These are phyloP conservation scores for Lasiodiplodia sp. DNA, from an alignment of 2,329 filamentous ascomycete genomes.

Conservation along the genomic window DNA sequence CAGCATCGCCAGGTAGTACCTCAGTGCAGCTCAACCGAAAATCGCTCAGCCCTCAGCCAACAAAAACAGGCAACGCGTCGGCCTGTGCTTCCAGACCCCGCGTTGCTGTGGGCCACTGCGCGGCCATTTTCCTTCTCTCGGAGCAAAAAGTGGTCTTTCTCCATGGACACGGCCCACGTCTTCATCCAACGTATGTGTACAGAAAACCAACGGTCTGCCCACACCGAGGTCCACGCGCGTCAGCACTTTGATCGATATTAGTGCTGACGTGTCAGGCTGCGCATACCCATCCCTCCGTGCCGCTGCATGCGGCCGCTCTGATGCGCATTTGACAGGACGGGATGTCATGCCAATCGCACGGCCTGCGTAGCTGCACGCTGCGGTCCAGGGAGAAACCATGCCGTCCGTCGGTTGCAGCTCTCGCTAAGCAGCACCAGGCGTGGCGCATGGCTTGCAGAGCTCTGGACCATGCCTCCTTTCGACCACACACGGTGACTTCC, in stretches of 20 bases:
- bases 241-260: conserved; percentile 6
- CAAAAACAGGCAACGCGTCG: no score
- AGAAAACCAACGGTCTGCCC: not conserved
- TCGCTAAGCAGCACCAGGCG: not conserved
- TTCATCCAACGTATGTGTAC: not conserved
- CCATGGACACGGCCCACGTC: not conserved
- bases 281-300: not conserved
- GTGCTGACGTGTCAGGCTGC: conserved; percentile 6
- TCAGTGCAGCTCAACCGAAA: not conserved
- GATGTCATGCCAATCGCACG: no score
- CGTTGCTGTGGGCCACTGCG: not conserved
- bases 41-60: not conserved
- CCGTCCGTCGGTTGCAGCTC: no score
- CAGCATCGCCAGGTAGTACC: not conserved
- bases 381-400: not conserved
- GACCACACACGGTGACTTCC: no score
- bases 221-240: not conserved
- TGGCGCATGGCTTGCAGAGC: not conserved
- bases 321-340: not conserved
- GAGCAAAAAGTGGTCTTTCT: not conserved
- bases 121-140: not conserved
- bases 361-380: not conserved
- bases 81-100: not conserved
- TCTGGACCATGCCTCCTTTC: not conserved
- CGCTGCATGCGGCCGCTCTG: not conserved